Percentiles rank a stretch among this genome's conserved stretches.
phyloP scores from a whole-genome alignment of 2,329 filamentous ascomycete species.

The Pezicula neosporulosa region DNA sequence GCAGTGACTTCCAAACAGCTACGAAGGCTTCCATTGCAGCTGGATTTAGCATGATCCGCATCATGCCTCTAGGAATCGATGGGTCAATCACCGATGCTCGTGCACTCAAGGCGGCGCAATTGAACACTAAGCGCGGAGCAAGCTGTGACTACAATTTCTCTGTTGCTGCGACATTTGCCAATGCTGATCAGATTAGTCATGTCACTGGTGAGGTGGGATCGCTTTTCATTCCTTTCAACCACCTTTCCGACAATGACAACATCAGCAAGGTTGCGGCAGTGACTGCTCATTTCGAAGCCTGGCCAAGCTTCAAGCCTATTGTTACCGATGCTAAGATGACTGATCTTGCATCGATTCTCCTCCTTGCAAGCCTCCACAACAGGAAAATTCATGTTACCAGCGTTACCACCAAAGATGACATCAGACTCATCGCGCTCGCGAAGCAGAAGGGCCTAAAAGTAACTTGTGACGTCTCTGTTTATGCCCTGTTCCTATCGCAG shows the following conservation, averaged over 20 bases:
- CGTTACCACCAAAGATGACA: slow-evolving; percentile 78
- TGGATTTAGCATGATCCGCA: slow-evolving; percentile 77
- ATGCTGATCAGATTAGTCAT: slow-evolving; percentile 71
- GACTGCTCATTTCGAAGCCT: slow-evolving; percentile 73
- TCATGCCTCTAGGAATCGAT: slow-evolving; percentile 73
- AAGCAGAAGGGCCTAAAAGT: slow-evolving; percentile 81
- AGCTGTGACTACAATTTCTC: slow-evolving; percentile 81
- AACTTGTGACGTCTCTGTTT: slow-evolving; percentile 79
- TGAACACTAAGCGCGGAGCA: slow-evolving; percentile 63
- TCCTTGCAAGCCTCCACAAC: slow-evolving; percentile 74
- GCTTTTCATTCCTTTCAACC: slow-evolving; percentile 80
- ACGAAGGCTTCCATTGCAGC: slow-evolving; percentile 71
- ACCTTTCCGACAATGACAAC: slow-evolving; percentile 74
- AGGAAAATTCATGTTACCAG: slow-evolving; percentile 77
- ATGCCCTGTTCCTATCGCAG: slow-evolving; percentile 71
- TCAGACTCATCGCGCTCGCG: slow-evolving; percentile 70
- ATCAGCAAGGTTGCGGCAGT: slow-evolving; percentile 81
- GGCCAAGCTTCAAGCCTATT: slow-evolving; percentile 76
- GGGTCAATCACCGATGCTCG: slow-evolving; percentile 70
- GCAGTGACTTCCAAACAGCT: slow-evolving; percentile 64
- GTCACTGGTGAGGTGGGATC: slow-evolving; percentile 73
- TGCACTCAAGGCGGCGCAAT: slow-evolving; percentile 68
- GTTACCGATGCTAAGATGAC: slow-evolving; percentile 78
- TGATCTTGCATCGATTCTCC: slow-evolving; percentile 74
- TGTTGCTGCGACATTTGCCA: slow-evolving; percentile 68